Base-by-base conservation (phyloP, 1,139 yeast genomes). In the Lodderomyces parapsilosis region DNA sequence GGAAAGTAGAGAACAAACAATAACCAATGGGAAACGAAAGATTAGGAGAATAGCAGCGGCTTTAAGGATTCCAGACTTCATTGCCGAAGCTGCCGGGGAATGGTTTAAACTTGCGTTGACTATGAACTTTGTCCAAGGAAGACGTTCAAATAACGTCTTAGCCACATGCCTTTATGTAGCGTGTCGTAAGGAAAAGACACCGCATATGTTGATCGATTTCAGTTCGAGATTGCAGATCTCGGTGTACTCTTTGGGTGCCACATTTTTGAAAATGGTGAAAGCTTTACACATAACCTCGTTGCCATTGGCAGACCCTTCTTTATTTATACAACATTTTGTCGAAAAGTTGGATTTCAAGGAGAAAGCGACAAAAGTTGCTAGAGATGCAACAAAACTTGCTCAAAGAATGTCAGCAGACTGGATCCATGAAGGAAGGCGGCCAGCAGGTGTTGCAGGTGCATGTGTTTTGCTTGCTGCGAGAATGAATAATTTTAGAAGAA, bases 401-500 rank as follows among this genome's bases (percentile, higher is more conserved):
- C 89, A 82, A 56, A 74, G 96, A 54, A 93, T 93, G 99, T 76
- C 91, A 18, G 79, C 83, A 40, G 99, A 93, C 60, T 93, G 98
- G 97, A 86, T 93, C 50, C 87, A 85, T 58, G 95, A 89, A 62
- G 99, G 99, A 27, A 78, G 99, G 59, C 76, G 99, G 49, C 99
- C 99, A 0, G 98, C 99, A 0, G 99, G 99, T 57, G 80, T 93
- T 41, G 99, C 99, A 0, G 99, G 99, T 23, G 99, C 99, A 0
- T 90, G 98, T 63, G 76, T 93, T 2, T 63, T 94, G 40, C 67
- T 93, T 42, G 99, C 99, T 0, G 93, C 97, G 3, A 77, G 99
- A 63, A 93, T 93, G 98, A 93, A 93, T 64, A 91, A 91, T 57
- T 83, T 87, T 60, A 77, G 96, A 55, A 75, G 98, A 56, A 85